Conservation (phyloP, 2,329 filamentous ascomycete species). For the Apiospora aurea region DNA sequence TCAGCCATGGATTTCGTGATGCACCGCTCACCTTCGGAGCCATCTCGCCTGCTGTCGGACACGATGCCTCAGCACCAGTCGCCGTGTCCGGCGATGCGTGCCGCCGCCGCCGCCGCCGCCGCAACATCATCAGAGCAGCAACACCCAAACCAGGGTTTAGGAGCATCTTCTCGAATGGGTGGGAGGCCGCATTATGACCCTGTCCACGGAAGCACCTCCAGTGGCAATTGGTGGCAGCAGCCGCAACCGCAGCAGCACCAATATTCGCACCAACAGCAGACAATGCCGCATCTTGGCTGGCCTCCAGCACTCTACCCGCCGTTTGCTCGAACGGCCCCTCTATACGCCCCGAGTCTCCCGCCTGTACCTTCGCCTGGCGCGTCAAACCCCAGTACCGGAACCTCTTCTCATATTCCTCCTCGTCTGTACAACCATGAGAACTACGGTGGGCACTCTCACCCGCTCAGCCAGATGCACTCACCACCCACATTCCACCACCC, state of each 20-base stretch:
- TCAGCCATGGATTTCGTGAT: slow-evolving; percentile 41
- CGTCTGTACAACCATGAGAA: slow-evolving; percentile 2
- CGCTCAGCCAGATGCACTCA: slow-evolving; percentile 24
- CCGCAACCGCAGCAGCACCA: slow-evolving; percentile 4
- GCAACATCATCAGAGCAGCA: slow-evolving; percentile 36
- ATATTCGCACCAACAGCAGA: slow-evolving; percentile 24
- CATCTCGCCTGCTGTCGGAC: slow-evolving; percentile 28
- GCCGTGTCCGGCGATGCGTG: slow-evolving; percentile 40
- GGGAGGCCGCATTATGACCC: slow-evolving; percentile 36
- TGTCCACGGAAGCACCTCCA: slow-evolving; percentile 29
- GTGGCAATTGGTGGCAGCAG: slow-evolving; percentile 25
- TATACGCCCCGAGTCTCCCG: neutral
- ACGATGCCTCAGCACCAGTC: slow-evolving; percentile 32
- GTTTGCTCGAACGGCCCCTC: neutral
- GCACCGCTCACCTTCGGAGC: slow-evolving; percentile 34
- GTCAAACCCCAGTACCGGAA: neutral
- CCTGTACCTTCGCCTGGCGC: slow-evolving; percentile 4
- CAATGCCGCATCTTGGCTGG: slow-evolving; percentile 18
- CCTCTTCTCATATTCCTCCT: neutral
- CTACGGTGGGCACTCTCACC: slow-evolving; percentile 11
- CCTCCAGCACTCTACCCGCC: slow-evolving; percentile 16
- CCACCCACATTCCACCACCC: slow-evolving; percentile 27
- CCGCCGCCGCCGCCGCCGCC: slow-evolving; percentile 26
- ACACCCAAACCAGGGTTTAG: slow-evolving; percentile 32
- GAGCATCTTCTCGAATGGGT: slow-evolving; percentile 30